phyloP scores from a whole-genome alignment of 202 grass and related monocot genomes.

The Digitaria exilis region DNA sequence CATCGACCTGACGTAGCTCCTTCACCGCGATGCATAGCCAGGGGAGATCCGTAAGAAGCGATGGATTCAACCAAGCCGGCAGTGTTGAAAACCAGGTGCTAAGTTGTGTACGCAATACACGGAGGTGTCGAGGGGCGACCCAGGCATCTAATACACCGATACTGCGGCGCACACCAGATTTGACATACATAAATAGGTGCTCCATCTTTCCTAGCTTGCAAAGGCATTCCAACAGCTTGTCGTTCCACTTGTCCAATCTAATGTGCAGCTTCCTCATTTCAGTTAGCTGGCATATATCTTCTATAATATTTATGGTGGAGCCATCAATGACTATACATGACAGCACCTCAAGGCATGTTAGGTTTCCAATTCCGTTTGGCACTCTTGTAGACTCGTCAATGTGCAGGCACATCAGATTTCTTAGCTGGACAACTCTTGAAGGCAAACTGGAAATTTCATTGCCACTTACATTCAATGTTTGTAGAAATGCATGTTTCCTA shows the following conservation, averaged over 20 bases:
- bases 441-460: too few species aligned
- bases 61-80: background rate
- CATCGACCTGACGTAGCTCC: background rate
- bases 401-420: too few species aligned
- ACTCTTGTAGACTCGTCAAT: too few species aligned
- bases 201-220: background rate
- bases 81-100: background rate
- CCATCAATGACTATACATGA: too few species aligned
- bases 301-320: too few species aligned
- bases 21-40: fast-evolving
- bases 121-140: background rate
- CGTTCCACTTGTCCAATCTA: background rate
- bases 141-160: background rate
- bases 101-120: fast-evolving
- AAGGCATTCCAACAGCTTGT: background rate
- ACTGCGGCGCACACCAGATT: fast-evolving
- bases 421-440: too few species aligned
- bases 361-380: too few species aligned
- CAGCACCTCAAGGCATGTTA: too few species aligned
- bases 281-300: too few species aligned
- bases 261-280: too few species aligned
- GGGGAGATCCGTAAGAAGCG: background rate
- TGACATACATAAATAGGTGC: fast-evolving
- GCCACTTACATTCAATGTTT: too few species aligned
- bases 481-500: too few species aligned